Conservation (phyloP, 164 flowering plant genomes). For the Kalanchoe fedtschenkoi region DNA sequence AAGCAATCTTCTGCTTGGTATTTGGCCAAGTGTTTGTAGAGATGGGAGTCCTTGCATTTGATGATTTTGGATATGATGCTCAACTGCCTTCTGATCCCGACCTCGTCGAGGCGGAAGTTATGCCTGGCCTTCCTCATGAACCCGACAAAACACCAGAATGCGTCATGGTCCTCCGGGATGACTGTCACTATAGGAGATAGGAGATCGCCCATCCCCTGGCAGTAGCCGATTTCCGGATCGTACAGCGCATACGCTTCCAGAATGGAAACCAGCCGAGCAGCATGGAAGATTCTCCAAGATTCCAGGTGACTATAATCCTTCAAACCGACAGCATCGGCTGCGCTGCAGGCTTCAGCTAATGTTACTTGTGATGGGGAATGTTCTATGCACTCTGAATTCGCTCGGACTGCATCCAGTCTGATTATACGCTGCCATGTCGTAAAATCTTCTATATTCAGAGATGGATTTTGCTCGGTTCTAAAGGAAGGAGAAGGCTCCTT, state of each 20-base stretch:
- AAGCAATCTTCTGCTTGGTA: slow-evolving; percentile 91
- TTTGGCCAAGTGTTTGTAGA: slow-evolving; percentile 78
- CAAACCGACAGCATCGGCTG: slow-evolving; percentile 72
- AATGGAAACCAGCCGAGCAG: slow-evolving; percentile 87
- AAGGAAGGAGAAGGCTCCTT: slow-evolving; percentile 20
- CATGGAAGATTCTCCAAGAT: slow-evolving; percentile 66
- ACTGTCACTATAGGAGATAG: slow-evolving; percentile 80
- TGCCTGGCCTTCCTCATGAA: slow-evolving; percentile 93
- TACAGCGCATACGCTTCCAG: slow-evolving; percentile 91
- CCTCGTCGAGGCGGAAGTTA: slow-evolving; percentile 88
- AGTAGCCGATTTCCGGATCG: slow-evolving; percentile 89
- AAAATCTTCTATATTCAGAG: slow-evolving; percentile 49
- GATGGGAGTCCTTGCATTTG: slow-evolving; percentile 73
- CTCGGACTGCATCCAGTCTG: slow-evolving; percentile 84
- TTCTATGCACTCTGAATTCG: slow-evolving; percentile 67
- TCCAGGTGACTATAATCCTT: slow-evolving; percentile 80
- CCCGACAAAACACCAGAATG: slow-evolving; percentile 99
- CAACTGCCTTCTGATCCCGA: slow-evolving; percentile 79
- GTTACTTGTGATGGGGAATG: slow-evolving; percentile 55
- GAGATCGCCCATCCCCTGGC: slow-evolving; percentile 98
- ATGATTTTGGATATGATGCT: slow-evolving; percentile 77
- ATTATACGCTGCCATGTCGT: slow-evolving; percentile 90
- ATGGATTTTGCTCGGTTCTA: slow-evolving; percentile 16
- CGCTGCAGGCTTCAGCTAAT: slow-evolving; percentile 46
- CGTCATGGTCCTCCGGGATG: slow-evolving; percentile 70